Evolutionary conservation across 169 alveolate species (phyloP).

Genomic region (Cyclospora cayetanensis): DNA sequence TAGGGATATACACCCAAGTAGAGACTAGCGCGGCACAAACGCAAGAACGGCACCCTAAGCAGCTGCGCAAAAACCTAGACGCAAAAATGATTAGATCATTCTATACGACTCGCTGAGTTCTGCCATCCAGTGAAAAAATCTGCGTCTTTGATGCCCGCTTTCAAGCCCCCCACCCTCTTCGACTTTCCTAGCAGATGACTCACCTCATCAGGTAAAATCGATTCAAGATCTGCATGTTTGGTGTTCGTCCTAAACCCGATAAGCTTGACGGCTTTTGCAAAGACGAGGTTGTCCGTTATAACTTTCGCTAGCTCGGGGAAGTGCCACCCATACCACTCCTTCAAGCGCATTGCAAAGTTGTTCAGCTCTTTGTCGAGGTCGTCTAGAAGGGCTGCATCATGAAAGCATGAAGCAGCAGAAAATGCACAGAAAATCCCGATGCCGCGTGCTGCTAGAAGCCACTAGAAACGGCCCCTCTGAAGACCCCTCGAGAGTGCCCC

Average conservation of each 20-base stretch:
- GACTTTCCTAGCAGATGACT: neutral
- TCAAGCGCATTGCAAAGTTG: constrained; percentile 95
- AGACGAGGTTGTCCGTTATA: constrained; percentile 94
- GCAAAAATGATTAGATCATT: no score
- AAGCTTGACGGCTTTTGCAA: constrained; percentile 82
- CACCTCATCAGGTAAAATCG: constrained; percentile 48
- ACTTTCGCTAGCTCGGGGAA: constrained; percentile 99
- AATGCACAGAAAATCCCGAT: neutral
- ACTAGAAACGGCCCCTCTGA: neutral
- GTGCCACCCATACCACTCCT: constrained; percentile 98
- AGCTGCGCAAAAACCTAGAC: no score
- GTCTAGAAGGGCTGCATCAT: constrained; percentile 87
- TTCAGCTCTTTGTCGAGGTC: constrained; percentile 94
- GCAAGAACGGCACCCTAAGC: no score
- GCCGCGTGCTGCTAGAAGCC: neutral
- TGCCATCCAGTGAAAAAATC: neutral
- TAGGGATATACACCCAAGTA: no score
- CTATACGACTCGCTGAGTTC: no score
- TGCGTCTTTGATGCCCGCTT: no score
- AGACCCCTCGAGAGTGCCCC: neutral
- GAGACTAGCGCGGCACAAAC: no score
- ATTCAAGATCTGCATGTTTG: constrained; percentile 20
- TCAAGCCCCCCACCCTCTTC: no score
- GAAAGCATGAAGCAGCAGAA: neutral
- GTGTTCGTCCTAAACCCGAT: constrained; percentile 69